Conservation (phyloP, 495 filamentous ascomycete species). For the Penicillium coffeae region DNA sequence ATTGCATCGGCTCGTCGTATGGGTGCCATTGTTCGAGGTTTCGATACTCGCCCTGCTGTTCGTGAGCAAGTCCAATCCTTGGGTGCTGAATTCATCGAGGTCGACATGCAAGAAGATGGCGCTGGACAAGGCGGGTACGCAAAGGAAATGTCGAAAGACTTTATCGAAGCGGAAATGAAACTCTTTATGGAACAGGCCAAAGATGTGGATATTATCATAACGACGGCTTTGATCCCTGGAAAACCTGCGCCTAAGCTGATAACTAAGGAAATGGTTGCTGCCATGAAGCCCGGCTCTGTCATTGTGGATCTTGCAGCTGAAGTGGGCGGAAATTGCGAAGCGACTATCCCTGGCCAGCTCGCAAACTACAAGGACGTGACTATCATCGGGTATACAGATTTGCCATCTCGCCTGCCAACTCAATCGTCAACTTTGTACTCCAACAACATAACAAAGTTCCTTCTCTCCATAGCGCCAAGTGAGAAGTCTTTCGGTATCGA, state of each 20-base stretch:
- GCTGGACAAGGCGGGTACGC: conserved; percentile 78
- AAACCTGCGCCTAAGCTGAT: conserved; percentile 72
- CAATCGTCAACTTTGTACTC: conserved; percentile 80
- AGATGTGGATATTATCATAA: conserved; percentile 85
- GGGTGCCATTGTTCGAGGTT: conserved; percentile 80
- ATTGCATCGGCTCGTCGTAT: conserved; percentile 75
- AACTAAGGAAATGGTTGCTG: conserved; percentile 69
- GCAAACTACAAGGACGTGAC: conserved; percentile 68
- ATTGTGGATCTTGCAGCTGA: conserved; percentile 80
- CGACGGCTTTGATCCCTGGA: conserved; percentile 77
- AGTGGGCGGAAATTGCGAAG: conserved; percentile 76
- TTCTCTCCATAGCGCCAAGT: conserved; percentile 71
- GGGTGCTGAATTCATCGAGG: conserved; percentile 79
- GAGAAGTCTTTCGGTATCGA: conserved; percentile 73
- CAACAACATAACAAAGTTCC: conserved; percentile 81
- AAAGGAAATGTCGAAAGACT: conserved; percentile 86
- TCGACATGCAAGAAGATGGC: conserved; percentile 78
- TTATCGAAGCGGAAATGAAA: conserved; percentile 84
- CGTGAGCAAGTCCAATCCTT: conserved; percentile 82
- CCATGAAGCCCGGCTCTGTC: conserved; percentile 79
- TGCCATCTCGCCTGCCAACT: conserved; percentile 74
- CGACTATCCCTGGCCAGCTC: conserved; percentile 65
- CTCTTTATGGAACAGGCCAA: conserved; percentile 75
- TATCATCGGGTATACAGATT: conserved; percentile 79
- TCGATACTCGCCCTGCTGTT: conserved; percentile 73